Evolutionary conservation across 345 rosid genomes (phyloP).

Genomic region (Psidium friedrichsthalianum): DNA sequence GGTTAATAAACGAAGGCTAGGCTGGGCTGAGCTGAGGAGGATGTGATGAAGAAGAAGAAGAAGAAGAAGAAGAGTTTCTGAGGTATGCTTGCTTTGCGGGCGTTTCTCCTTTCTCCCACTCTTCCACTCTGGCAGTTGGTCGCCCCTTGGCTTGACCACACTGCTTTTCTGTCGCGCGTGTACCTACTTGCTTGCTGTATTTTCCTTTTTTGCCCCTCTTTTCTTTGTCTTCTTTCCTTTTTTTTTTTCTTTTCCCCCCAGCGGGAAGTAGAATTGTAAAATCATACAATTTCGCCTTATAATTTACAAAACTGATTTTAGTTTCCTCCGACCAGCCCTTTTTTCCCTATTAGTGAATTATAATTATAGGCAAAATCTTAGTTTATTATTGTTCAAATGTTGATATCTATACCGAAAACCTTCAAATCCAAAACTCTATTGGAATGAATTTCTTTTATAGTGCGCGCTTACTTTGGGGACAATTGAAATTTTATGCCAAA

Average conservation of each 20-base stretch:
- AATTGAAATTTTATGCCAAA: neutral
- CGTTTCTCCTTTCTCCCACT: neutral
- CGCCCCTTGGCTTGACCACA: neutral
- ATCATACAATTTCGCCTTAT: neutral
- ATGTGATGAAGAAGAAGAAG: neutral
- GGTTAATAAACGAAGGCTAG: neutral
- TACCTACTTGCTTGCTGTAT: neutral
- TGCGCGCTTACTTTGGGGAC: rapidly evolving
- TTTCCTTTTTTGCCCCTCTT: neutral
- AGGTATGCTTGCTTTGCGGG: neutral
- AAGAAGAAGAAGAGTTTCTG: neutral
- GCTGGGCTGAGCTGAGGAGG: neutral
- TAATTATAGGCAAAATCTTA: neutral
- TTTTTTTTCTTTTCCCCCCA: neutral
- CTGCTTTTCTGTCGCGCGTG: neutral
- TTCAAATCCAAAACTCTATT: neutral
- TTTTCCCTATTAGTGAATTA: neutral
- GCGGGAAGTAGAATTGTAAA: neutral
- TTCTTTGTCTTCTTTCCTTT: neutral
- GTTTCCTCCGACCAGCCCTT: neutral
- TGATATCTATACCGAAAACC: neutral
- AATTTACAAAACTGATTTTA: too few species aligned
- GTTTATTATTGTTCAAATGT: neutral
- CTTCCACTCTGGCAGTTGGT: neutral
- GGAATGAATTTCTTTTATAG: neutral